These are phyloP conservation scores for Talaromyces sp. DNA, from an alignment of 2,329 filamentous ascomycete species.

Conservation along the genomic window DNA sequence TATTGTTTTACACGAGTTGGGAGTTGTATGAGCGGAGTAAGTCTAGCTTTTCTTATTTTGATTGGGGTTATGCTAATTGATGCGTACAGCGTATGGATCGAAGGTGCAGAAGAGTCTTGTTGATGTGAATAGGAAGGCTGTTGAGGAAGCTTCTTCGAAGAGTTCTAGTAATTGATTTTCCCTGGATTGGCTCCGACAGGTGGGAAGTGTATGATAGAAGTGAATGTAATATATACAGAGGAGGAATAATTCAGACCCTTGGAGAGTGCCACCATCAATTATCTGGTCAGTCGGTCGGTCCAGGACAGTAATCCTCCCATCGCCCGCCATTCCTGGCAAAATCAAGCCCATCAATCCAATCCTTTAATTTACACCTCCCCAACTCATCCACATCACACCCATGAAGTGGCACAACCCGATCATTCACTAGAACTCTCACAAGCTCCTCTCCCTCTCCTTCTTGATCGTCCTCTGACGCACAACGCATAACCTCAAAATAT, in stretches of 20 bases:
- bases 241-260: background rate
- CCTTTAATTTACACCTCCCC: conserved; percentile 66
- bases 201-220: background rate
- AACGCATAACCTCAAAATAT: conserved; percentile 85
- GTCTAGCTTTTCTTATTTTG: background rate
- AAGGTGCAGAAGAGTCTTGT: conserved; percentile 17
- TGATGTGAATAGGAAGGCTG: background rate
- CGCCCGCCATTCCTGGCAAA: conserved; percentile 70
- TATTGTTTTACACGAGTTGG: conserved; percentile 28
- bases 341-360: conserved; percentile 70
- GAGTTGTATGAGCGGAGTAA: conserved; percentile 28
- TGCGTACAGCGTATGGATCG: conserved; percentile 13
- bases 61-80: background rate
- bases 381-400: conserved; percentile 67
- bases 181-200: too few relatives aligned
- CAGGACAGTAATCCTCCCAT: conserved; percentile 52
- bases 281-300: background rate
- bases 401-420: conserved; percentile 69
- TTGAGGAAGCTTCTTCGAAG: background rate
- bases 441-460: conserved; percentile 50
- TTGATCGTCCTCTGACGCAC: conserved; percentile 34
- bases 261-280: background rate
- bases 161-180: background rate
- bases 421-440: conserved; percentile 79
- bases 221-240: background rate